Conservation (phyloP, 441 rosid genomes). For the Gossypium davidsonii region DNA sequence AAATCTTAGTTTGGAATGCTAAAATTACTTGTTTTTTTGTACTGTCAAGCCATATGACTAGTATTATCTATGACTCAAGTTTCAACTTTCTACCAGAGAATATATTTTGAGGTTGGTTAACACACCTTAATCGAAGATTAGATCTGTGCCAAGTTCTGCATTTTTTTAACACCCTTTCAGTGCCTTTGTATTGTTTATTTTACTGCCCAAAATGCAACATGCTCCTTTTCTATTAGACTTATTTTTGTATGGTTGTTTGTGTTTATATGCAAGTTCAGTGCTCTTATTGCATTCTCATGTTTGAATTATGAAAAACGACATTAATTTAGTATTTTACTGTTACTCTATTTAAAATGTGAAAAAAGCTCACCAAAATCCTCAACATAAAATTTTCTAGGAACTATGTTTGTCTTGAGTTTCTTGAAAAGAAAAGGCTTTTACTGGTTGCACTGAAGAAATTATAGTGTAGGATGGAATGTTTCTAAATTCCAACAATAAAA, state of each 20-base stretch:
- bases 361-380: background rate
- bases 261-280: background rate
- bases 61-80: background rate
- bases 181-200: background rate
- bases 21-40: background rate
- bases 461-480: background rate
- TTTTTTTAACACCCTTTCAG: background rate
- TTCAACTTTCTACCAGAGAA: background rate
- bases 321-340: background rate
- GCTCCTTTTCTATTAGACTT: background rate
- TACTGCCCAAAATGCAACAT: background rate
- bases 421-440: background rate
- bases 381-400: background rate
- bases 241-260: background rate
- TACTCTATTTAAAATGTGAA: background rate
- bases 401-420: background rate
- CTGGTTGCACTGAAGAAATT: background rate
- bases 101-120: background rate
- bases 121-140: background rate
- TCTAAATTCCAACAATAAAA: background rate
- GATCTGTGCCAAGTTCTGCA: background rate
- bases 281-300: background rate
- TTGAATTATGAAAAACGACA: background rate
- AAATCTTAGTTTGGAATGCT: background rate
- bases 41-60: background rate